Evolutionary conservation across 331 rosid species (phyloP), one percentile per base, ranked within the genome.

Genomic region (Dryas integrifolia): DNA sequence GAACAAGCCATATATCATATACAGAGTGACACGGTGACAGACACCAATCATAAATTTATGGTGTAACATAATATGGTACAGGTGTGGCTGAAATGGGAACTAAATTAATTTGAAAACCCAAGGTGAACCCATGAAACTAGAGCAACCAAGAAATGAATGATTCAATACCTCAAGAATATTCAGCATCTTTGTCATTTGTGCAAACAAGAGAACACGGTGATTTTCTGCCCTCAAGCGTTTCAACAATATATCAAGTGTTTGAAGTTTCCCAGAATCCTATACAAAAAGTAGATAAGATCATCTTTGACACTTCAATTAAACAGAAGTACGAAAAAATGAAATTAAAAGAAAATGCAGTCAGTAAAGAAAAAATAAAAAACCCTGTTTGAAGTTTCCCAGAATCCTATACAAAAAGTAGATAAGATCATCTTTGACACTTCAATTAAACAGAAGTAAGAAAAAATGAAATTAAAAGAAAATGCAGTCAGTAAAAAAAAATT

Each of bases 191-290:
- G 99, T 95, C 99, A 95, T 95, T 82, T 95, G 99, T 62, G 99
- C 96, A 89, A 95, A 95, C 82, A 95, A 83, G 74, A 95, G 98
- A 65, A 95, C 90, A 18, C 99, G 99, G 24, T 95, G 99, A 80
- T 91, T 95, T 75, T 75, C 96, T 16, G 97, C 90, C 67, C 99
- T 82, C 80, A 95, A 72, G 55, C 98, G 98, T 87, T 90, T 95
- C 85, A 95, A 81, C 77, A 95, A 72, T 84, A 95, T 92, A 86
- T 95, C 99, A 67, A 95, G 99, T 16, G 99, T 95, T 84, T 92
- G 99, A 82, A 95, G 98, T 90, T 95, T 95, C 79, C 99, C 99
- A 50, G 99, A 95, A 88, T 95, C 99, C 99, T 95, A 78, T 30
- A 77, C 50, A 73, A 69, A 76, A 79, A 66, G 26, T 5, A 74